Conservation (phyloP, 78 protist species). For the Planoprotostelium fungivorum region DNA sequence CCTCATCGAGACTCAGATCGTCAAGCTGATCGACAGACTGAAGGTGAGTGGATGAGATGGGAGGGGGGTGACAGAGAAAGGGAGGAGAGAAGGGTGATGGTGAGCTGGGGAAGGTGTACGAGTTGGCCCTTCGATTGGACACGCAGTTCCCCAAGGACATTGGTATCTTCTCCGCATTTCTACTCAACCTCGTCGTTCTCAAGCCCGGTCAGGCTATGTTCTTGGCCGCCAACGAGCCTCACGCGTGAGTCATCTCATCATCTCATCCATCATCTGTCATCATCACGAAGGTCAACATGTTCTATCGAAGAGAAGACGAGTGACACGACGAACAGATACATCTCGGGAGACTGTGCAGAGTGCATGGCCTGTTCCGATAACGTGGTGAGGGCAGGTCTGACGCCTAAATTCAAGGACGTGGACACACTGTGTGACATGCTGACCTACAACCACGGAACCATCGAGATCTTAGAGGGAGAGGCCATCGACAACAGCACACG, state of each 20-base stretch:
- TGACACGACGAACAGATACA: constrained; percentile 3
- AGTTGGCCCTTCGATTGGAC: not conserved
- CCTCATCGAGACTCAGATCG: constrained; percentile 7
- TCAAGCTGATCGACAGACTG: constrained; percentile 7
- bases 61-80: not conserved
- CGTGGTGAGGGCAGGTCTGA: constrained; percentile 98
- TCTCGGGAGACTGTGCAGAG: constrained; percentile 87
- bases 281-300: not conserved
- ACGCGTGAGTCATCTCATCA: constrained; percentile 74
- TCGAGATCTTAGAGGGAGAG: not conserved
- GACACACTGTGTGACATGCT: constrained; percentile 67
- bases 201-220: constrained; percentile 91
- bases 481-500: not conserved
- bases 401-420: constrained; percentile 92
- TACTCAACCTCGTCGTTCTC: constrained; percentile 76
- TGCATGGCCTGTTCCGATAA: constrained; percentile 98
- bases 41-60: not conserved
- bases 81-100: not conserved
- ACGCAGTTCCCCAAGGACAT: constrained; percentile 84
- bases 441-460: constrained; percentile 48
- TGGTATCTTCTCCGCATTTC: constrained; percentile 86
- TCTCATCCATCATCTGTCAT: not conserved
- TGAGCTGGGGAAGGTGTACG: not conserved
- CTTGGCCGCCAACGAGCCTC: constrained; percentile 91
- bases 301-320: not conserved